These are phyloP conservation scores for Telfairia occidentalis DNA, from an alignment of 331 rosid species.

Conservation along the genomic window DNA sequence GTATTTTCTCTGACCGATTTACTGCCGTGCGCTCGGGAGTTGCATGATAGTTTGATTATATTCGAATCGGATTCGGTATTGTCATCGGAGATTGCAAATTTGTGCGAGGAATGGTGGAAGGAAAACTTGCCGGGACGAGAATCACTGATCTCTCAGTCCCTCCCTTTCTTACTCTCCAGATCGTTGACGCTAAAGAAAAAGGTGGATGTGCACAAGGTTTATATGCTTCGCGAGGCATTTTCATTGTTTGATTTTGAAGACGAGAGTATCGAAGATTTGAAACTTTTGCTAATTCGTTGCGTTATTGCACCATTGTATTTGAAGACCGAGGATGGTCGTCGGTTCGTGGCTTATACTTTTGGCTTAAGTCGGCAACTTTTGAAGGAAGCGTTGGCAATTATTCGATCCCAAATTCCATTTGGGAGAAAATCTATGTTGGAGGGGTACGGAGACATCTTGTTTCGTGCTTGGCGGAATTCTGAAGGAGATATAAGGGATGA, in stretches of 20 bases:
- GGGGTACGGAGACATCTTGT: constrained; percentile 67
- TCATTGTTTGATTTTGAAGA: constrained; percentile 62
- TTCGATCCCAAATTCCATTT: constrained; percentile 72
- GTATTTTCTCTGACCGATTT: constrained; percentile 35
- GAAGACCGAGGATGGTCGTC: constrained; percentile 74
- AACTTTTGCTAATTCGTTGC: constrained; percentile 49
- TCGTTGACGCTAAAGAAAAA: constrained; percentile 59
- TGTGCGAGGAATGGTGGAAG: constrained; percentile 96
- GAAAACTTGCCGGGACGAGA: constrained; percentile 45
- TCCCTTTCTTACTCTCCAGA: constrained; percentile 54
- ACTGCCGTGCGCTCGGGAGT: constrained; percentile 42
- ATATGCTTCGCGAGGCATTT: constrained; percentile 59
- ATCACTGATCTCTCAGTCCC: constrained; percentile 60
- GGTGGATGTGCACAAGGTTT: constrained; percentile 69
- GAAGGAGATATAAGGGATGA: constrained; percentile 36
- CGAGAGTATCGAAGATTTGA: constrained; percentile 75
- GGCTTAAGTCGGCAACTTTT: constrained; percentile 49
- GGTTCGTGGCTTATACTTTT: constrained; percentile 51
- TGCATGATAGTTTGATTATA: constrained; percentile 51
- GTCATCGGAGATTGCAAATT: constrained; percentile 31
- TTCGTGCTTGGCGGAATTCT: constrained; percentile 67
- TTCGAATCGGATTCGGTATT: constrained; percentile 45
- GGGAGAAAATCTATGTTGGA: constrained; percentile 85
- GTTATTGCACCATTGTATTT: constrained; percentile 59
- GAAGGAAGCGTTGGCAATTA: constrained; percentile 72